Evolutionary conservation across 352 stramenopile genomes (phyloP), one percentile per base, ranked within the genome.

Genomic region (Phytophthora europaea): DNA sequence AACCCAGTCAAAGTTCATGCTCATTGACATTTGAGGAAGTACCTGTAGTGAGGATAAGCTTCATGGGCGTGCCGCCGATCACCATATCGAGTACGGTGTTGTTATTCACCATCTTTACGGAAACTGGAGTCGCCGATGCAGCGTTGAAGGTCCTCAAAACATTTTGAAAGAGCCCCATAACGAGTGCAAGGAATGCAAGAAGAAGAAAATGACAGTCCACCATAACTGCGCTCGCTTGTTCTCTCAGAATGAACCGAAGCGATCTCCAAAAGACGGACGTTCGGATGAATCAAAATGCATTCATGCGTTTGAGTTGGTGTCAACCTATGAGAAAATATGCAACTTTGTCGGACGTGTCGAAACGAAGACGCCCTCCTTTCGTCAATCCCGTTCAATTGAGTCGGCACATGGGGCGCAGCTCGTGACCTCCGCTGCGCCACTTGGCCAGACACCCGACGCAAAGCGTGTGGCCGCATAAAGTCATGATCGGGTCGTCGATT

Each of bases 1-100:
- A 31, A 88, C 70, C 38, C 67, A 71, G 31, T 80, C n/a, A n/a
- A n/a, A n/a, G n/a, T n/a, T n/a, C n/a, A n/a, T n/a, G n/a, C n/a
- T n/a, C n/a, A n/a, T n/a, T n/a, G n/a, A n/a, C n/a, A n/a, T n/a
- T n/a, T n/a, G n/a, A n/a, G n/a, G n/a, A 48, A 33, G 8, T 26
- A 78, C 71, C 71, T 71, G 71, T 64, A 1, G 60, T 75, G 16
- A 78, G 71, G 65, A 78, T 66, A n/a, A 75, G 61, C 7, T 20
- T 59, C 38, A 57, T 20, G 20, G 48, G 40, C 2, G 18, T 34
- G 6, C 43, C 65, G 34, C 72, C 40, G 20, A 78, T 16, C 4
- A 74, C 58, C 61, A 75, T 63, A 34, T 68, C 56, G 4, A 78
- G 50, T 16, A 71, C 23, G 0, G 71, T 65, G 33, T 78, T 78